Conservation (phyloP, 805 yeast species). For the Saccharomycopsis babjevae region DNA sequence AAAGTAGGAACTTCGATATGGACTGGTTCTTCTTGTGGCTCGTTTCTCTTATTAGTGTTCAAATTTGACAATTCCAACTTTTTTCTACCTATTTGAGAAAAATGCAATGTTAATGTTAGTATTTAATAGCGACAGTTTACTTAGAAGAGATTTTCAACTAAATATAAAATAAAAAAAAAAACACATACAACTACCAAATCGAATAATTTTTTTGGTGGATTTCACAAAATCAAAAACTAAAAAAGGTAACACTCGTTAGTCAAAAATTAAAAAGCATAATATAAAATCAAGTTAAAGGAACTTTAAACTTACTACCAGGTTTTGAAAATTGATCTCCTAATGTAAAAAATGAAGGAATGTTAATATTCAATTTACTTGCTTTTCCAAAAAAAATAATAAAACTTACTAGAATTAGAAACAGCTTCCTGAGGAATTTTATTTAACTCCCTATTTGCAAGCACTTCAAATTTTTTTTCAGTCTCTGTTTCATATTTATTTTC, state of each 20-base stretch:
- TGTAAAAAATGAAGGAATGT: neutral
- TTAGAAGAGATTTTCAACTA: neutral
- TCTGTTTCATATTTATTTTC: neutral
- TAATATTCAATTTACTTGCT: neutral
- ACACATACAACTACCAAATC: neutral
- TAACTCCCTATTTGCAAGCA: neutral
- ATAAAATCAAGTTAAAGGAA: neutral
- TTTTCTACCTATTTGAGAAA: neutral
- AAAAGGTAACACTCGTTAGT: neutral
- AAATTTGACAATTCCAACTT: neutral
- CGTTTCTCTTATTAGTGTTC: too few relatives aligned
- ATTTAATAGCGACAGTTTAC: neutral
- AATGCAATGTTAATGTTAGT: neutral
- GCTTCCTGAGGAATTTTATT: neutral
- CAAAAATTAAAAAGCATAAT: neutral
- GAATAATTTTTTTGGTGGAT: neutral
- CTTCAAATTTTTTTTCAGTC: neutral
- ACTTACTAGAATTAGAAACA: neutral
- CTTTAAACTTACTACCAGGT: neutral
- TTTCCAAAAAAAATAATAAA: neutral
- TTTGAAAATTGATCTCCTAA: neutral
- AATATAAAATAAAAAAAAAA: neutral
- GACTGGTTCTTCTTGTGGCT: neutral
- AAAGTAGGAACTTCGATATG: slow-evolving; percentile 14
- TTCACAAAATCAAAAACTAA: neutral